These are phyloP conservation scores for Venturia pyrina DNA, from an alignment of 2,329 filamentous ascomycete species.

Conservation along the genomic window DNA sequence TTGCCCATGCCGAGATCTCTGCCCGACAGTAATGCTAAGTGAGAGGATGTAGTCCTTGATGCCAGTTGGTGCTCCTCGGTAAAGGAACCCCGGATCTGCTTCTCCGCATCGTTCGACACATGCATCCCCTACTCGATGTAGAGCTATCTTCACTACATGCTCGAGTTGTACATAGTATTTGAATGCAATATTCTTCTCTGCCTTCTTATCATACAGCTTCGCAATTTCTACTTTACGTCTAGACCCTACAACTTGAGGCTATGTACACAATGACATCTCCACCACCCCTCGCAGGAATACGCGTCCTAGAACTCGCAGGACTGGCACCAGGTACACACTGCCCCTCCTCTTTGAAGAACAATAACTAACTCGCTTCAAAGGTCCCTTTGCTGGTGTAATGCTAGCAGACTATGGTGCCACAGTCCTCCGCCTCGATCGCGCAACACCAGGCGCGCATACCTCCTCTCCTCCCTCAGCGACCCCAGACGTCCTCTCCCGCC, in stretches of 20 bases:
- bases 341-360: constrained; percentile 13
- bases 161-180: not conserved
- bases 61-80: not conserved
- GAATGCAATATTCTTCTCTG: not conserved
- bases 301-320: constrained; percentile 58
- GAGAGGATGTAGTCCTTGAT: not conserved
- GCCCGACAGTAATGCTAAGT: not conserved
- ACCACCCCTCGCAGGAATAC: constrained; percentile 46
- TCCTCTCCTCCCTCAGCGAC: constrained; percentile 38
- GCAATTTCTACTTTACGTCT: not conserved
- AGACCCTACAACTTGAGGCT: not conserved
- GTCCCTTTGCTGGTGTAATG: constrained; percentile 74
- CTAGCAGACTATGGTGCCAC: constrained; percentile 83
- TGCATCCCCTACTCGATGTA: not conserved
- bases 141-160: not conserved
- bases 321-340: constrained; percentile 42
- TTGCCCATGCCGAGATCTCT: no score
- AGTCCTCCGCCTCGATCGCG: constrained; percentile 75
- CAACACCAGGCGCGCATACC: constrained; percentile 32
- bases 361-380: constrained; percentile 33
- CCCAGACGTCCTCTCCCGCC: constrained; percentile 64
- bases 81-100: constrained; percentile 2
- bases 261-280: constrained; percentile 16
- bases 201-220: not conserved
- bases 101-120: constrained; percentile 8